Evolutionary conservation across 805 yeast genomes (phyloP).

Genomic region (Blastobotrys mokoenaii): DNA sequence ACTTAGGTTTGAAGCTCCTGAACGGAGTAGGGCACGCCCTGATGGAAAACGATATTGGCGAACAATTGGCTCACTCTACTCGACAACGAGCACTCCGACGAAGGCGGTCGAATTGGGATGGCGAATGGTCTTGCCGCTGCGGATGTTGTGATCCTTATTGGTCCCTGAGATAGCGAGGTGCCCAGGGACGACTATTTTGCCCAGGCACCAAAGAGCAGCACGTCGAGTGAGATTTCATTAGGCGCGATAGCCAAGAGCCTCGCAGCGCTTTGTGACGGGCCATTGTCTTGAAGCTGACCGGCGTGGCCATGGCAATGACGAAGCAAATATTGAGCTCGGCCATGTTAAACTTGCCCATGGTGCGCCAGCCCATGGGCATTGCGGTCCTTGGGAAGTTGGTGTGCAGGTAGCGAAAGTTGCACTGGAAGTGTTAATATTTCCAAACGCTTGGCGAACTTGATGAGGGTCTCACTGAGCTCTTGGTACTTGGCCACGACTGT

Average conservation of each 20-base stretch:
- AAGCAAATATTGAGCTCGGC: conserved; percentile 24
- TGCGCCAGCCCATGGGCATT: conserved; percentile 26
- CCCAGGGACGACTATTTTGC: conserved; percentile 25
- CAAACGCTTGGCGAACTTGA: conserved; percentile 26
- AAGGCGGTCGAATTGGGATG: conserved; percentile 24
- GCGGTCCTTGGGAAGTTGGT: conserved; percentile 27
- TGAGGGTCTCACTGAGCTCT: conserved; percentile 25
- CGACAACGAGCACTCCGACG: conserved; percentile 24
- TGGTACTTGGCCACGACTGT: conserved; percentile 17
- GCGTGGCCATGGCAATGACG: conserved; percentile 28
- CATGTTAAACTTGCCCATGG: conserved; percentile 15
- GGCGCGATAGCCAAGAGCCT: conserved; percentile 26
- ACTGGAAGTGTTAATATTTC: conserved; percentile 17
- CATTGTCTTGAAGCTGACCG: conserved; percentile 25
- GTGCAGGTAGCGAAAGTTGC: conserved; percentile 20
- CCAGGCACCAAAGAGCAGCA: conserved; percentile 18
- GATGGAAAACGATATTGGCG: conserved; percentile 20
- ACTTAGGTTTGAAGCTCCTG: conserved; percentile 20
- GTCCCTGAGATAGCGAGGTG: conserved; percentile 24
- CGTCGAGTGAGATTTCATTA: conserved; percentile 18
- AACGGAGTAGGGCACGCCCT: conserved; percentile 7
- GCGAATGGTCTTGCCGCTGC: conserved; percentile 28
- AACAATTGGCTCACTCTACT: conserved; percentile 25
- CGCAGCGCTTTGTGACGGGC: conserved; percentile 20
- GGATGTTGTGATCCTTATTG: conserved; percentile 26